Evolutionary conservation across 345 rosid genomes (phyloP), one percentile per base, ranked within the genome.

Genomic region (Leavenworthia alabamica): DNA sequence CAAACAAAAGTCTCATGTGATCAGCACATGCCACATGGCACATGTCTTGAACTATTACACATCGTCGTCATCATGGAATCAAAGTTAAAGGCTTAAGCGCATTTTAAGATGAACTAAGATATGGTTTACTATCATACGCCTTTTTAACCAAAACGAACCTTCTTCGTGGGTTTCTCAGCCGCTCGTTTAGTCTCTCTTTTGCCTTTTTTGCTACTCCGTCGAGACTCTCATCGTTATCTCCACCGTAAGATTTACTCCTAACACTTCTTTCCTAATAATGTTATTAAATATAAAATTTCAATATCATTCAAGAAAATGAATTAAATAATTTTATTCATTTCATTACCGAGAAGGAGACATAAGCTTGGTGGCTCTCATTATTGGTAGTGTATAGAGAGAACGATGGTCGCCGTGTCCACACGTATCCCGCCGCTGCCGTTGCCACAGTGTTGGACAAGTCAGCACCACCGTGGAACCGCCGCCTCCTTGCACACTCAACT

Each of bases 401-500:
- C 13, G 95, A 70, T 5, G 89, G 60, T 57, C 85, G 77, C 62
- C 93, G 56, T 1, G 81, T 61, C 49, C 68, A 71, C 45, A 73
- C 69, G 6, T 72, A 67, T 11, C 74, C 71, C 0, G 67, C 41
- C 0, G 53, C 60, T 0, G 70, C 55, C 1, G 52, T 47, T 12
- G 11, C 12, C 14, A 31, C 32, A 3, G 48, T 23, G 33, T 36
- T 51, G 4, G 75, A 67, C 1, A 82, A 57, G 16, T 85, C 94
- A 6, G 82, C 77, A 74, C 83, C 76, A 4, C 71, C 87, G 73
- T 81, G 89, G 47, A 84, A 58, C 3, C 90, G 75, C 47, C 97
- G 81, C 69, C 97, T 74, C 32, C 97, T 73, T 1, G 96, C 96
- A 60, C 81, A 75, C 67, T 89, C 91, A 46, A 89, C 94, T 8